These are phyloP conservation scores for Phycomyces blakesleeanus DNA, from an alignment of 192 early-diverging fungal species.

Conservation along the genomic window DNA sequence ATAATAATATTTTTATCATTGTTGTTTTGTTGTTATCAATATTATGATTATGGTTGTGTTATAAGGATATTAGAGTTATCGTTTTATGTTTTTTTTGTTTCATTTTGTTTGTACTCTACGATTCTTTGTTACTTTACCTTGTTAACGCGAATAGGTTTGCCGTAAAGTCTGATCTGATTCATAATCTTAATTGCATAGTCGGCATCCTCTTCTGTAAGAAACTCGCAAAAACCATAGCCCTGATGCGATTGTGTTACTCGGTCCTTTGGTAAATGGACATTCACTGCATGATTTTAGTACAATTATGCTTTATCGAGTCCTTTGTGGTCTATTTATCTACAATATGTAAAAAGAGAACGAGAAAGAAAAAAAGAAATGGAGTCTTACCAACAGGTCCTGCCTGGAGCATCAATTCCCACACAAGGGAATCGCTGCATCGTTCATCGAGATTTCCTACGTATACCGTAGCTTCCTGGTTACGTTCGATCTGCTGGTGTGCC, in stretches of 20 bases:
- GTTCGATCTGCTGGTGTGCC: slow-evolving; percentile 62
- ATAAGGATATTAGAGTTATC: too few species aligned
- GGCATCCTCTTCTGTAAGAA: slow-evolving; percentile 88
- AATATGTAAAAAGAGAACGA: not conserved
- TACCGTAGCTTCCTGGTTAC: slow-evolving; percentile 97
- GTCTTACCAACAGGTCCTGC: slow-evolving; percentile 84
- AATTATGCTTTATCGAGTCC: not conserved
- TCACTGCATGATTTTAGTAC: slow-evolving; percentile 44
- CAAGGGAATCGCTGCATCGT: slow-evolving; percentile 82
- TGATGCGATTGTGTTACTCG: slow-evolving; percentile 90
- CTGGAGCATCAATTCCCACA: slow-evolving; percentile 99
- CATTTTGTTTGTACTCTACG: too few species aligned
- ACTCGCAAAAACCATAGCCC: slow-evolving; percentile 97
- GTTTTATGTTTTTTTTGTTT: too few species aligned
- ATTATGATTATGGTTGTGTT: too few species aligned
- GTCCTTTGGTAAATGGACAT: slow-evolving; percentile 97
- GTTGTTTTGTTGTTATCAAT: too few species aligned
- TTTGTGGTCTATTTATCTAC: not conserved
- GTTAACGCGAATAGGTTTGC: slow-evolving; percentile 94
- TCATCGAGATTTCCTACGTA: slow-evolving; percentile 98
- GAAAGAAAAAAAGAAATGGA: not conserved
- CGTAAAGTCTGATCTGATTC: slow-evolving; percentile 94
- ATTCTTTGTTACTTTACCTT: too few species aligned
- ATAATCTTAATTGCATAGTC: slow-evolving; percentile 96
- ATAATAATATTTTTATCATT: too few species aligned